Evolutionary conservation across 2,329 filamentous ascomycete species (phyloP).

Genomic region (Triangularia setosa): DNA sequence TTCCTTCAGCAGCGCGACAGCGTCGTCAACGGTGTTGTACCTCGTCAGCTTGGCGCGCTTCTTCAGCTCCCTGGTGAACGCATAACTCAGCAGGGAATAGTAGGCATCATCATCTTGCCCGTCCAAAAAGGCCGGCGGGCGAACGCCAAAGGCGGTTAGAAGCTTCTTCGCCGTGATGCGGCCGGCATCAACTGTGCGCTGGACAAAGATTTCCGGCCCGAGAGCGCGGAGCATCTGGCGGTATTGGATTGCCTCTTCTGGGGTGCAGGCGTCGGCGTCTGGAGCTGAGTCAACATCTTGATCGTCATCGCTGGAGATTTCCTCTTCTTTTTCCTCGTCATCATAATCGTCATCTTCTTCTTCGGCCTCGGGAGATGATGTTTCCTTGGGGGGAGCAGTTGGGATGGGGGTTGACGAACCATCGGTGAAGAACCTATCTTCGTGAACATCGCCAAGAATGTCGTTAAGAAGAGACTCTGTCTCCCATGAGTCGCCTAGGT

Average conservation of each 20-base stretch:
- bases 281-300: neutral
- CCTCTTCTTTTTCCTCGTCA: neutral
- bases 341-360: neutral
- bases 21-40: conserved; percentile 86
- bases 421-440: conserved; percentile 38
- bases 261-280: conserved; percentile 55
- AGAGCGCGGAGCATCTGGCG: conserved; percentile 68
- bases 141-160: conserved; percentile 79
- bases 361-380: neutral
- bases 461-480: conserved; percentile 62
- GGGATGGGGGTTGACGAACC: neutral
- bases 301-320: neutral
- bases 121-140: conserved; percentile 69
- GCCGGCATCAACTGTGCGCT: conserved; percentile 64
- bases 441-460: conserved; percentile 53
- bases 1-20: conserved; percentile 68
- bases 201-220: conserved; percentile 74
- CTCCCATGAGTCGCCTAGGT: conserved; percentile 56
- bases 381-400: neutral
- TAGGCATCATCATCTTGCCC: conserved; percentile 70
- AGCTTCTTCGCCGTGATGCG: conserved; percentile 76
- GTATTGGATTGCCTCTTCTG: conserved; percentile 65
- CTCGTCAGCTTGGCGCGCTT: conserved; percentile 74
- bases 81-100: conserved; percentile 69
- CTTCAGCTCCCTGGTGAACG: conserved; percentile 73